Evolutionary conservation across 768 basidiomycete species (phyloP).

Genomic region (Calocybe indica): DNA sequence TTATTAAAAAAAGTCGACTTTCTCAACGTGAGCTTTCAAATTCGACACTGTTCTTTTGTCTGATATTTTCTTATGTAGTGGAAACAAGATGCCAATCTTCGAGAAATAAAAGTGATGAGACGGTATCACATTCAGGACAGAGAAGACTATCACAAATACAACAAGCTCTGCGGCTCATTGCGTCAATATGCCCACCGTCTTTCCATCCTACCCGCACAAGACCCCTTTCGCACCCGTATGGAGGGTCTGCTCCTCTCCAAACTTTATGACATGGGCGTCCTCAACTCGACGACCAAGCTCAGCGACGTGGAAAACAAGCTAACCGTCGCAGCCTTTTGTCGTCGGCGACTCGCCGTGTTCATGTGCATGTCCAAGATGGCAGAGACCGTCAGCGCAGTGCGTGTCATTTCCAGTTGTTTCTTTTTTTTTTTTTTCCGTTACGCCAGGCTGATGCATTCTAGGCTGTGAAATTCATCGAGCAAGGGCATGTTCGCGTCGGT

Average conservation of each 20-base stretch:
- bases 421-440: not conserved
- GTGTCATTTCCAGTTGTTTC: constrained; percentile 23
- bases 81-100: constrained; percentile 89
- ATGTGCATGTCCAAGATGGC: constrained; percentile 93
- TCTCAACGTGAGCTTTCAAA: constrained; percentile 58
- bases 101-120: constrained; percentile 92
- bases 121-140: constrained; percentile 93
- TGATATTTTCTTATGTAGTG: constrained; percentile 47
- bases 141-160: constrained; percentile 98
- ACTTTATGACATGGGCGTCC: constrained; percentile 94
- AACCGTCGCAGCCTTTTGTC: constrained; percentile 91
- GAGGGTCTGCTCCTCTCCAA: constrained; percentile 87
- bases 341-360: constrained; percentile 86
- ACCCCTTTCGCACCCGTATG: constrained; percentile 81
- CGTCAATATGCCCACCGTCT: constrained; percentile 83
- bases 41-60: not conserved
- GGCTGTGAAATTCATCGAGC: constrained; percentile 97
- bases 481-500: constrained; percentile 96
- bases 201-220: constrained; percentile 81
- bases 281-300: constrained; percentile 82
- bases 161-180: constrained; percentile 87
- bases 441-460: constrained; percentile 22
- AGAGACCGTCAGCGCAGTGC: constrained; percentile 87
- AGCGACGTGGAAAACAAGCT: constrained; percentile 96
- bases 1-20: constrained; percentile 97